These are phyloP conservation scores for Pinus albicaulis DNA, from an alignment of 75 land plant genomes.

Conservation along the genomic window DNA sequence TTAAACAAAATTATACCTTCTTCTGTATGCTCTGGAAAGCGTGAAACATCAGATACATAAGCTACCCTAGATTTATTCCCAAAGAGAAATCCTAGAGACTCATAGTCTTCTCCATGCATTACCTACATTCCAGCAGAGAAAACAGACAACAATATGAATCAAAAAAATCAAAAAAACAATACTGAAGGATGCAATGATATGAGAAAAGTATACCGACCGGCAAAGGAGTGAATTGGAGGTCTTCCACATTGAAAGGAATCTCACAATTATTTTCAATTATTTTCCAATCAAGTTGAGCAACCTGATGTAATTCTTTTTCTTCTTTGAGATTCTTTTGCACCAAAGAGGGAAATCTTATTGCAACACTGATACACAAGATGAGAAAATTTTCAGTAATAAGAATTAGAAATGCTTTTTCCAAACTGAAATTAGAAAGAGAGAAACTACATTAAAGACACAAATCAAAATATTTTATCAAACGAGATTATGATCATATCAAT, in stretches of 20 bases:
- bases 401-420: not conserved
- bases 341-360: constrained; percentile 80
- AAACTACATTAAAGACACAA: not conserved
- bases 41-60: constrained; percentile 96
- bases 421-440: not conserved
- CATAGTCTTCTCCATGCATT: constrained; percentile 98
- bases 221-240: constrained; percentile 79
- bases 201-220: constrained; percentile 43
- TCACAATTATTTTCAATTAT: constrained; percentile 60
- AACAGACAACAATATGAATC: not conserved
- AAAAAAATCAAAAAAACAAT: not conserved
- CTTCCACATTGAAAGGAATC: constrained; percentile 69
- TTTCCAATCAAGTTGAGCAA: constrained; percentile 90
- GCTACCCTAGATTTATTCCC: constrained; percentile 77
- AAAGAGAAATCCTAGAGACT: constrained; percentile 89
- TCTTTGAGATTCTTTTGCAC: constrained; percentile 64
- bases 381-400: not conserved
- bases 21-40: constrained; percentile 70
- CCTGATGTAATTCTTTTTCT: constrained; percentile 93
- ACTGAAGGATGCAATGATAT: not conserved
- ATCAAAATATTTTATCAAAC: not conserved
- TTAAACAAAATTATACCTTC: constrained; percentile 29
- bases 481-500: not conserved
- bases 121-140: constrained; percentile 45
- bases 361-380: constrained; percentile 46